Evolutionary conservation across 306 rosid genomes (phyloP), one percentile per base, ranked within the genome.

Genomic region (Alnus rubra): DNA sequence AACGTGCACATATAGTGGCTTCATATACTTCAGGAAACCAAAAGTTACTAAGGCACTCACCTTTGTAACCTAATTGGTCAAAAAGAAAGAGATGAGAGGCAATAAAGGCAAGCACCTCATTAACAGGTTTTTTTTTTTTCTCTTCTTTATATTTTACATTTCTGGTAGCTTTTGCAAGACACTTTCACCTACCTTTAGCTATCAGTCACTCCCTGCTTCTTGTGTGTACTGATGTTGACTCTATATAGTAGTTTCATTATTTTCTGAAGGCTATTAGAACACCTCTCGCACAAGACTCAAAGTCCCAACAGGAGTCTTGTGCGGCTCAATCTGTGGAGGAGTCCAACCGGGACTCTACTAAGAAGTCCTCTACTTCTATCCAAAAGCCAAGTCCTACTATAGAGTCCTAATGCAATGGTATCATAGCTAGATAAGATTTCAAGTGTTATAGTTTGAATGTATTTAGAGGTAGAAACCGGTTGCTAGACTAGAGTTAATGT

Each of bases 11-110:
- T 62, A 30, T 19, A 12, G 30, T 31, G 3, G 68, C 18, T 62
- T 31, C 37, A 19, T 31, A 62, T 62, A 62, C 9, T 28, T 62
- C 68, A 62, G 68, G 64, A 30, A 30, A 30, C 42, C 42, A 37
- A 31, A 60, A 30, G n/a, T 31, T 31, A 60, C 68, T 3, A 33
- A 60, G 68, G 16, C 7, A 31, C 39, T 60, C 44, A 31, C 15
- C 68, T 60, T 60, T 30, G 68, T 37, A 30, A 60, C 68, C 68
- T 60, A 60, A 28, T 28, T 60, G 16, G 68, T 60, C 42, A 60
- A 28, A 60, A 2, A 30, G 7, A 31, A 12, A 60, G 42, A 60
- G 39, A 60, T 60, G 39, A 60, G 6, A 28, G 33, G 42, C 18
- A 3, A 28, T 30, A 10, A 60, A 60, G 68, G 62, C 62, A 30